Evolutionary conservation across 345 rosid species (phyloP).

Genomic region (Aquilaria sinensis): DNA sequence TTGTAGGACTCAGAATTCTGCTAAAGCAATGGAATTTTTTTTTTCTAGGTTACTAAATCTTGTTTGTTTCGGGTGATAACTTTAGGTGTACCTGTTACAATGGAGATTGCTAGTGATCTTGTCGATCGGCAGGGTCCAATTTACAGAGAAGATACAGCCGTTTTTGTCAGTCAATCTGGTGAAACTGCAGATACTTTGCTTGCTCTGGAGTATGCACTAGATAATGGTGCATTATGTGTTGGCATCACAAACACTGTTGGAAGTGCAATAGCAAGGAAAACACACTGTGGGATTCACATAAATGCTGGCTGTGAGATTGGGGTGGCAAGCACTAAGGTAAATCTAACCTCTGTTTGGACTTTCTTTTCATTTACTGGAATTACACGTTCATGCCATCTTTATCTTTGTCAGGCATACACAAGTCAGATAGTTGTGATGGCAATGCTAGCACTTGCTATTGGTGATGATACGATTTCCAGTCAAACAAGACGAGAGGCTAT

Average conservation of each 20-base stretch:
- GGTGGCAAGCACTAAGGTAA: constrained; percentile 96
- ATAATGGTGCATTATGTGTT: constrained; percentile 93
- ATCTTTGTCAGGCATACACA: constrained; percentile 69
- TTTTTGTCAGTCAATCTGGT: constrained; percentile 97
- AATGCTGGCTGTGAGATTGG: constrained; percentile 98
- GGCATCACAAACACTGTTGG: constrained; percentile 97
- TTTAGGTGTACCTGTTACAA: constrained; percentile 87
- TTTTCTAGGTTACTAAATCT: constrained; percentile 9
- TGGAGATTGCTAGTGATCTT: constrained; percentile 98
- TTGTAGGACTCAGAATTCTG: constrained; percentile 7
- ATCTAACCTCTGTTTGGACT: constrained; percentile 3
- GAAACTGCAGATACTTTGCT: constrained; percentile 94
- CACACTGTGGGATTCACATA: constrained; percentile 89
- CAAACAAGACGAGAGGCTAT: constrained; percentile 79
- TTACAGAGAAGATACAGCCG: constrained; percentile 96
- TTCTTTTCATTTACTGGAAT: background rate
- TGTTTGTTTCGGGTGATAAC: constrained; percentile 5
- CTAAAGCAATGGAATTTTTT: background rate
- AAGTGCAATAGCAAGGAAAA: constrained; percentile 85
- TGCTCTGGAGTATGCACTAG: constrained; percentile 78
- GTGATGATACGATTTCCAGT: constrained; percentile 77
- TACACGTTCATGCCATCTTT: constrained; percentile 7
- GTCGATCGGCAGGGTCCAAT: constrained; percentile 93
- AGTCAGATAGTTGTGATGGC: constrained; percentile 98
- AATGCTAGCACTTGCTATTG: constrained; percentile 92